Evolutionary conservation across 495 filamentous ascomycete species (phyloP).

Genomic region (Elasticomyces elasticus): DNA sequence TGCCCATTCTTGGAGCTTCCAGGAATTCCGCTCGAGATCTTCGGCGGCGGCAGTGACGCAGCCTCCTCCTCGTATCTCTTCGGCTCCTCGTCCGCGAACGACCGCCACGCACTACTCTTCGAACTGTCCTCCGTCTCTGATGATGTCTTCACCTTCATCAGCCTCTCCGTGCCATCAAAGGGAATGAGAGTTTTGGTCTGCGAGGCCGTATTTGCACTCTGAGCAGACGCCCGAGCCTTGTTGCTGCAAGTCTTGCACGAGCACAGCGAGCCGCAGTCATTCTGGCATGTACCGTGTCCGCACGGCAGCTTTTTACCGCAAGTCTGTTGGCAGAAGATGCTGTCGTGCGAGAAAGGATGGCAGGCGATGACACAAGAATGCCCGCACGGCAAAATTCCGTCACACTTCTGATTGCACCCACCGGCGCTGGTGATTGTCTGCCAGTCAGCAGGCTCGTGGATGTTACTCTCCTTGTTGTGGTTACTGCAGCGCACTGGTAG

Average conservation of each 20-base stretch:
- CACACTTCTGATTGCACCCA: slow-evolving; percentile 48
- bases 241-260: slow-evolving; percentile 17
- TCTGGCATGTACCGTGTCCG: slow-evolving; percentile 19
- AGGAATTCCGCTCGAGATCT: neutral
- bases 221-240: neutral
- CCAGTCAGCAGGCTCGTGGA: slow-evolving; percentile 41
- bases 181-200: no score
- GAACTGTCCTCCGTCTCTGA: neutral
- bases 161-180: neutral
- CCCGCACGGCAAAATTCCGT: slow-evolving; percentile 36
- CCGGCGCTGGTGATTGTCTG: slow-evolving; percentile 38
- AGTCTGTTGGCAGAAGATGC: slow-evolving; percentile 22
- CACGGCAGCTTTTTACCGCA: slow-evolving; percentile 19
- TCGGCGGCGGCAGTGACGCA: neutral
- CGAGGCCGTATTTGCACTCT: neutral
- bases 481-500: slow-evolving; percentile 27
- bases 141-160: neutral
- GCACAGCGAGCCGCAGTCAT: slow-evolving; percentile 22
- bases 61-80: neutral
- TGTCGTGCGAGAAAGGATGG: slow-evolving; percentile 33
- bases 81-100: neutral
- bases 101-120: neutral
- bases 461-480: slow-evolving; percentile 31
- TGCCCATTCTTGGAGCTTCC: neutral
- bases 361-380: slow-evolving; percentile 41